phyloP scores from a whole-genome alignment of 2,329 filamentous ascomycete genomes.

The Pestalotiopsis sp. region DNA sequence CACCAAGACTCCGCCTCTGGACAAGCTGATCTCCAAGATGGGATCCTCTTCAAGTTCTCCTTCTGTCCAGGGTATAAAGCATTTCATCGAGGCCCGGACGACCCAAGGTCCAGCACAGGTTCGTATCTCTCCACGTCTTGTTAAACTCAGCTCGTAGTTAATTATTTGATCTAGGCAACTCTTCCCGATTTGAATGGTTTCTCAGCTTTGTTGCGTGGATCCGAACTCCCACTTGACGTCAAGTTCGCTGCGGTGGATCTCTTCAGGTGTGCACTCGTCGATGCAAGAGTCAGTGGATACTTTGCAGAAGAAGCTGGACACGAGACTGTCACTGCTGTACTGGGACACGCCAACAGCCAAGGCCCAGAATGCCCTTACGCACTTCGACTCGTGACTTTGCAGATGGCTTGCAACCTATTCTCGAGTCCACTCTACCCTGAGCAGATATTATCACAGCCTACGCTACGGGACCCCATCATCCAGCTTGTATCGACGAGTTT shows the following conservation, averaged over 20 bases:
- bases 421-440: constrained; percentile 71
- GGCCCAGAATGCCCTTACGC: constrained; percentile 70
- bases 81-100: constrained; percentile 70
- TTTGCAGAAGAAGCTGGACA: constrained; percentile 77
- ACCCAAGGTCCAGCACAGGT: constrained; percentile 61
- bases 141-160: neutral
- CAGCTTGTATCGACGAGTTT: constrained; percentile 76
- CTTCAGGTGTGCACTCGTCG: constrained; percentile 74
- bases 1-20: constrained; percentile 77
- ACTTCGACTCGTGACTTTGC: constrained; percentile 79
- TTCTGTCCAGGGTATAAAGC: constrained; percentile 65
- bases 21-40: constrained; percentile 81
- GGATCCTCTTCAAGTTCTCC: constrained; percentile 54
- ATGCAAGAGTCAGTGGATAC: constrained; percentile 78
- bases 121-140: neutral
- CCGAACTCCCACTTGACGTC: constrained; percentile 61
- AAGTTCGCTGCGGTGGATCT: constrained; percentile 88
- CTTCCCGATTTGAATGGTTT: constrained; percentile 73
- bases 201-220: constrained; percentile 60
- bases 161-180: constrained; percentile 38
- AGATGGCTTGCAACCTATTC: constrained; percentile 85
- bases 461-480: constrained; percentile 62
- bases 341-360: constrained; percentile 60
- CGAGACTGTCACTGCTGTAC: constrained; percentile 62
- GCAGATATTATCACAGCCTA: constrained; percentile 56